Percentiles rank a stretch among this genome's conserved stretches.
These are phyloP conservation scores for Neoscytalidium dimidiatum DNA, from an alignment of 2,329 filamentous ascomycete genomes.

Conservation along the genomic window DNA sequence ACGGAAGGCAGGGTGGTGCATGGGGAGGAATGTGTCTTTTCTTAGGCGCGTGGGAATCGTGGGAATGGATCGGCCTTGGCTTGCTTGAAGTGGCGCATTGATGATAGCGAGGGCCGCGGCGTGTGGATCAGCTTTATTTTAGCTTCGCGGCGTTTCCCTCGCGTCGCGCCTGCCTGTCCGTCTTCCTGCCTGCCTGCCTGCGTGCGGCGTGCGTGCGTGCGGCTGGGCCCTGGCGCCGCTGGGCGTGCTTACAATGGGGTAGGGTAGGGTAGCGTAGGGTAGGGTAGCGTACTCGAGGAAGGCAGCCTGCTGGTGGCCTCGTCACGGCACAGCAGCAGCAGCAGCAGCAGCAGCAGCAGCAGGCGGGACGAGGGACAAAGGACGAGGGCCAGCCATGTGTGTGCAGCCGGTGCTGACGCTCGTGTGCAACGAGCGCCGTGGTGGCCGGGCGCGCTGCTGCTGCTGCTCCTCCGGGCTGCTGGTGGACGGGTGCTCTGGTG, in stretches of 20 bases:
- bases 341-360: too few relatives aligned
- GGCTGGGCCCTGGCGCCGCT: neutral
- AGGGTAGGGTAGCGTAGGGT: too few relatives aligned
- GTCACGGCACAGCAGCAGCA: too few relatives aligned
- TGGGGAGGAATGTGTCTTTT: constrained; percentile 20
- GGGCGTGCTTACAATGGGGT: too few relatives aligned
- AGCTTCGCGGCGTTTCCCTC: constrained; percentile 14
- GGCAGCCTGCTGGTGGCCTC: too few relatives aligned
- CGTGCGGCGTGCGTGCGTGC: neutral
- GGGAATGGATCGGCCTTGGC: constrained; percentile 22
- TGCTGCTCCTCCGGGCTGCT: neutral
- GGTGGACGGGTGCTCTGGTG: neutral
- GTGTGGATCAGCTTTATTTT: constrained; percentile 20
- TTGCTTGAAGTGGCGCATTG: constrained; percentile 20
- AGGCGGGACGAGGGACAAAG: too few relatives aligned
- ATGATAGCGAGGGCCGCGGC: constrained; percentile 14
- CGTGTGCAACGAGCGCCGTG: neutral
- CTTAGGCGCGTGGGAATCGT: constrained; percentile 19
- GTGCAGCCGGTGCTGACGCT: too few relatives aligned
- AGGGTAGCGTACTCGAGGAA: too few relatives aligned
- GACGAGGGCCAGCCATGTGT: too few relatives aligned
- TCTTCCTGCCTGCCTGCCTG: too few relatives aligned
- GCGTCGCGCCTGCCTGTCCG: constrained; percentile 2
- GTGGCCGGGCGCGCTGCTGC: neutral
- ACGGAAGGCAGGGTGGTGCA: constrained; percentile 2